phyloP scores from a whole-genome alignment of 768 basidiomycete species.

The Chalciporus chontae region DNA sequence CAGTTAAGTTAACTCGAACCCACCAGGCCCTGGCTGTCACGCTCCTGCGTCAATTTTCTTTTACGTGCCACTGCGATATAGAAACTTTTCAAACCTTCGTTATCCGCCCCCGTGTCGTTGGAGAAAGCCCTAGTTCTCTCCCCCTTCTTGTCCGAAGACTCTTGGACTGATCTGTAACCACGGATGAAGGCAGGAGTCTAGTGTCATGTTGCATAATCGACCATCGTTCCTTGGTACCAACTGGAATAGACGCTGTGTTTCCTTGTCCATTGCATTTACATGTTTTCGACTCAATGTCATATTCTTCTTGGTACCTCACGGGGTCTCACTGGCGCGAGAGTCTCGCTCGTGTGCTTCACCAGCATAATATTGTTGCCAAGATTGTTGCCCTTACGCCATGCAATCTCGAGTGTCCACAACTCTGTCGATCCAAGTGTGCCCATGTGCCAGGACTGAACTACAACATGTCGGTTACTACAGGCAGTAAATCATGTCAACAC shows the following conservation, averaged over 20 bases:
- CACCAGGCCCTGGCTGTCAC: slow-evolving; percentile 41
- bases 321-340: too few species aligned
- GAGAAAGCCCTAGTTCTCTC: slow-evolving; percentile 51
- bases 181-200: background rate
- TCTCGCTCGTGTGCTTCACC: too few species aligned
- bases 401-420: background rate
- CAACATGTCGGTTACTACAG: slow-evolving; percentile 5
- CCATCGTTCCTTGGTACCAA: background rate
- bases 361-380: too few species aligned
- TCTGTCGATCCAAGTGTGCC: background rate
- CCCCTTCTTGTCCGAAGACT: slow-evolving; percentile 45
- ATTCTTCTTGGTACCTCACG: too few species aligned
- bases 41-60: slow-evolving; percentile 53
- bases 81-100: slow-evolving; percentile 67
- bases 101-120: slow-evolving; percentile 54
- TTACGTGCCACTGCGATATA: slow-evolving; percentile 48
- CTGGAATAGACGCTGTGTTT: too few species aligned
- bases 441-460: slow-evolving; percentile 1
- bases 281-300: background rate
- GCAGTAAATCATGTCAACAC: slow-evolving; percentile 10
- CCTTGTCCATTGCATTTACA: background rate
- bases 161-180: slow-evolving; percentile 12
- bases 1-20: background rate
- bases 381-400: too few species aligned
- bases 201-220: background rate